Base-by-base conservation (phyloP, 495 filamentous ascomycete genomes). In the Jackrogersella multiformis region DNA sequence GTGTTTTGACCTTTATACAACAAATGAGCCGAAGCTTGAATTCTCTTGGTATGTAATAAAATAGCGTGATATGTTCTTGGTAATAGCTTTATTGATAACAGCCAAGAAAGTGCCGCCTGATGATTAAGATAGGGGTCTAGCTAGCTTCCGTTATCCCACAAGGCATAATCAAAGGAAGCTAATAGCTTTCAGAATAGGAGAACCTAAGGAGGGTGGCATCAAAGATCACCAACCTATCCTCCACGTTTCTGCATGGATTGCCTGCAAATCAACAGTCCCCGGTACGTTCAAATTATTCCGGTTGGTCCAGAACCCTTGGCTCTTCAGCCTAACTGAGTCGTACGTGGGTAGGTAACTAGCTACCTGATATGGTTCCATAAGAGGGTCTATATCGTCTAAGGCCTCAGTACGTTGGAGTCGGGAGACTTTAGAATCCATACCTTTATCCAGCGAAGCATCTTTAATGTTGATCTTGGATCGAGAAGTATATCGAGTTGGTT, bases 201-300 rank as follows among this genome's bases (percentile, higher is more conserved):
- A 32, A 32, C 34, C 49, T 18, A 54, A 35, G 48, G 16, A 56
- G 38, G 56, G 41, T 68, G 36, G 52, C 38, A 68, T 62, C 38
- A 32, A 62, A 57, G 45, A 53, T 62, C 49, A 45, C 55, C 23
- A 49, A 64, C 54, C 54, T 34, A 57, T 69, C 61, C 56, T 69
- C 61, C 67, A 65, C 61, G 67, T 65, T 64, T 64, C 61, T 69
- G 45, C 67, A 65, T 69, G 67, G 67, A 65, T 69, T 46, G 56
- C 30, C 66, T 48, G 61, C 60, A 56, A 60, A 64, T 69, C 60
- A 44, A 51, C 39, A 44, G 42, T 24, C 7, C 61, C 67, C 51
- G 67, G 61, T 52, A n/a, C 41, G 8, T 36, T 56, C 28, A 18
- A 69, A 65, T n/a, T 69, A 65, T 69, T 61, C 67, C 61, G 67